These are phyloP conservation scores for Pseudoturritis turrita DNA, from an alignment of 345 rosid genomes.

Conservation along the genomic window DNA sequence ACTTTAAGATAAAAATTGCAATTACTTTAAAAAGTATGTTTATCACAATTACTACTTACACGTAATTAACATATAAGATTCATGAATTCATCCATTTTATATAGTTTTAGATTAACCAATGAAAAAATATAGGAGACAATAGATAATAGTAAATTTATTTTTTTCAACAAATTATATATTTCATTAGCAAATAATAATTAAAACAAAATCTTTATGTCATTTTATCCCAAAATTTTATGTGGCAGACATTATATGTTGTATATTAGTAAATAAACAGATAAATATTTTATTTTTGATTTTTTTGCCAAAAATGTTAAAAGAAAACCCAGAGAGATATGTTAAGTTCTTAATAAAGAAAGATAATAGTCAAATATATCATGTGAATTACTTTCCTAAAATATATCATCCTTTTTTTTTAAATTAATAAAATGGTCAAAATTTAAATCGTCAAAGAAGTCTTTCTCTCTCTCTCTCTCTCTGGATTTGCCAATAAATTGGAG, in stretches of 20 bases:
- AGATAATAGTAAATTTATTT: too few species aligned
- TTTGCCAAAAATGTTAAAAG: background rate
- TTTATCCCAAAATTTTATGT: background rate
- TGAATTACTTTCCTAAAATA: background rate
- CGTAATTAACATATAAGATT: background rate
- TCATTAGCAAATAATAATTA: too few species aligned
- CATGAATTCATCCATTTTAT: background rate
- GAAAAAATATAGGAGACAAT: background rate
- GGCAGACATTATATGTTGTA: background rate
- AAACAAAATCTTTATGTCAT: background rate
- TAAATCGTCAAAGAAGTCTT: constrained; percentile 3
- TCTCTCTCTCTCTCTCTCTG: background rate
- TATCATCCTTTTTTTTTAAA: background rate
- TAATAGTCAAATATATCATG: constrained; percentile 9
- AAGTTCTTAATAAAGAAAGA: background rate
- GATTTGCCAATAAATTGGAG: constrained; percentile 30
- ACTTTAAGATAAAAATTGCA: background rate
- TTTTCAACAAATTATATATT: too few species aligned
- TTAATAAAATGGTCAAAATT: background rate
- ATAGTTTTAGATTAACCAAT: background rate
- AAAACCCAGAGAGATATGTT: background rate
- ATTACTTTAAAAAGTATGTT: background rate
- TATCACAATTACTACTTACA: background rate
- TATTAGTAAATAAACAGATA: background rate
- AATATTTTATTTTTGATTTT: background rate